Base-by-base conservation (phyloP, 768 basidiomycete species). In the Kwoniella heveanensis region DNA sequence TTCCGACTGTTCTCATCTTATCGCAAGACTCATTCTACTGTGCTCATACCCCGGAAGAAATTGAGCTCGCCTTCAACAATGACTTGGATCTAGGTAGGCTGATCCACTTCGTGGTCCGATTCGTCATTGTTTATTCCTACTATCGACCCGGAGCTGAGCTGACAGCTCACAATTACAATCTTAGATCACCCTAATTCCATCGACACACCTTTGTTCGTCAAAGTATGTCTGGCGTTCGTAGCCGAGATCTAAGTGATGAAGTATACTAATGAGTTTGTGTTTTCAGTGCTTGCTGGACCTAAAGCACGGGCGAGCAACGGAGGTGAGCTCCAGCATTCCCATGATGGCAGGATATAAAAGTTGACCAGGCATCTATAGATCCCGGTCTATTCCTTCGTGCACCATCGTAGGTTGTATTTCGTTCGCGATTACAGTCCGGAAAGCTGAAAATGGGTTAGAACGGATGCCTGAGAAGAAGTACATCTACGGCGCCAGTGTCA, bases 21-120 rank as follows among this genome's bases (percentile, higher is more conserved):
- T 64, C 73, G 32, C 79, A 93, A 90, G 94, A 98, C 79, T 91
- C 90, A 76, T 99, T 98, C 81, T 99, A 99, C 82, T 91, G 88
- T 72, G 81, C 81, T 50, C 90, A 92, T 71, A 85, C 84, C 2
- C 84, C 85, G 1, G 91, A 94, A 70, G 88, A 98, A 80, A 83
- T 92, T 21, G 84, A 83, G 6, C 83, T 90, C n/a, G 95, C 95
- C 0, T 89, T 92, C 77, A 85, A 86, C 19, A 94, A 88, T 71
- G 79, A 82, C 51, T 68, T 81, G 29, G 80, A 80, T 67, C 61
- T 76, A 1, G 66, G 68, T 70, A 44, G 50, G 66, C 37, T 21
- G 36, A 25, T 52, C 30, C 8, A 27, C 17, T 55, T n/a, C n/a
- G n/a, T n/a, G n/a, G 32, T 32, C 32, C 13, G 7, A 32, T 5